These are phyloP conservation scores for Ascobolus immersus DNA, from an alignment of 495 filamentous ascomycete species.

Conservation along the genomic window DNA sequence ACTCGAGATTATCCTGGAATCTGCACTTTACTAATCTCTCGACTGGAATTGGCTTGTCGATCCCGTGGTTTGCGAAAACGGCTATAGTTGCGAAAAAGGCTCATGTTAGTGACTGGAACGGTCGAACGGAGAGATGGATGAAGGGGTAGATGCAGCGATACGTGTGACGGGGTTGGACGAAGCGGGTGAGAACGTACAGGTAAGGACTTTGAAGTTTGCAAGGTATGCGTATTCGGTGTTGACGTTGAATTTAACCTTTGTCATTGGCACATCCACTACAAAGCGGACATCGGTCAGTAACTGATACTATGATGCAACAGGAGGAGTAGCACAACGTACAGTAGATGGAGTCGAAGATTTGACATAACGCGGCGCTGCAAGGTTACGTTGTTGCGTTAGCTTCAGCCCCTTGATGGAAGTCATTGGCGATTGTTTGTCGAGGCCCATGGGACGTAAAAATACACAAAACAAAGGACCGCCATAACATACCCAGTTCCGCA, in stretches of 20 bases:
- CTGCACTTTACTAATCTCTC: slow-evolving; percentile 83
- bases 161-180: not conserved
- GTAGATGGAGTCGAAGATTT: slow-evolving; percentile 93
- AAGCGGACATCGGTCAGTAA: slow-evolving; percentile 8
- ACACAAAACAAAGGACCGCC: slow-evolving; percentile 15
- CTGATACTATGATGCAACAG: not conserved
- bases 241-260: slow-evolving; percentile 90
- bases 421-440: slow-evolving; percentile 7
- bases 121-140: not conserved
- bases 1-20: slow-evolving; percentile 99
- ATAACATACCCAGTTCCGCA: slow-evolving; percentile 81
- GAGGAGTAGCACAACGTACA: slow-evolving; percentile 23
- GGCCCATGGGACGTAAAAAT: slow-evolving; percentile 16
- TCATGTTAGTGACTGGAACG: not conserved
- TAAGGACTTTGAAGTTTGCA: slow-evolving; percentile 89
- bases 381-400: slow-evolving; percentile 95
- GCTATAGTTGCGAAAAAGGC: slow-evolving; percentile 24
- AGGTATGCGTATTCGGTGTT: slow-evolving; percentile 93
- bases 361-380: slow-evolving; percentile 74
- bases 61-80: slow-evolving; percentile 54
- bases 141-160: not conserved
- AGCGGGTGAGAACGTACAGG: slow-evolving; percentile 37
- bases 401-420: slow-evolving; percentile 75
- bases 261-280: slow-evolving; percentile 77
- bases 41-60: slow-evolving; percentile 72